Base-by-base conservation (phyloP, 202 grass and related monocot genomes). In the Schoenoplectus tabernaemontani region DNA sequence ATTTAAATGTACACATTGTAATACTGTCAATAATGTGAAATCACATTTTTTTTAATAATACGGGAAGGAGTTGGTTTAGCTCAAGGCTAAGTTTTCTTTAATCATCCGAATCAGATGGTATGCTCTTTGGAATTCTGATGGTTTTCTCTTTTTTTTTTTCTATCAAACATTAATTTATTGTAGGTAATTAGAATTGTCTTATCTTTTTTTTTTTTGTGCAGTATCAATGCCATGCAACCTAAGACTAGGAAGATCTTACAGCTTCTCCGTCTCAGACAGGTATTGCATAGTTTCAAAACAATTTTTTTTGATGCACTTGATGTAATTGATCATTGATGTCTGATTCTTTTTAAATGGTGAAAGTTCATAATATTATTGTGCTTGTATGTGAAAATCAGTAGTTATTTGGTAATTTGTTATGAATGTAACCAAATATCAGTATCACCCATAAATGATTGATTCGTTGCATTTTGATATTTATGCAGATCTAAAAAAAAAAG, bases 191-290 rank as follows among this genome's bases (percentile, higher is more conserved):
- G 13, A 51, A 51, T n/a, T n/a, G n/a, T n/a, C 33, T 11, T 37
- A 2, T 67, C 20, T n/a, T n/a, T n/a, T n/a, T n/a, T 56, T 80
- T 26, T 11, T 3, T 59, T 67, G 0, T 81, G 3, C 72, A 97
- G 93, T 91, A 97, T 97, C 69, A 93, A 97, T 82, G 93, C 93
- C 10, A 93, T 97, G 90, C 88, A 97, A 80, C 93, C 90, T 0
- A 97, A 97, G 84, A 93, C 90, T 61, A 82, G 85, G 83, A 96
- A 93, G 84, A 96, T 96, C 41, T 90, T 93, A 60, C 93, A 96
- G 82, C 93, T 96, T 38, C 81, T 97, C 58, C 84, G 93, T 69
- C 79, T 97, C 24, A 89, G 93, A 88, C 93, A 93, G 88, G 90
- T 97, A 41, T 78, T 82, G 26, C 24, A 74, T 0, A 50, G 17